phyloP scores from a whole-genome alignment of 2,329 filamentous ascomycete species.

The Penicillium crustosum region DNA sequence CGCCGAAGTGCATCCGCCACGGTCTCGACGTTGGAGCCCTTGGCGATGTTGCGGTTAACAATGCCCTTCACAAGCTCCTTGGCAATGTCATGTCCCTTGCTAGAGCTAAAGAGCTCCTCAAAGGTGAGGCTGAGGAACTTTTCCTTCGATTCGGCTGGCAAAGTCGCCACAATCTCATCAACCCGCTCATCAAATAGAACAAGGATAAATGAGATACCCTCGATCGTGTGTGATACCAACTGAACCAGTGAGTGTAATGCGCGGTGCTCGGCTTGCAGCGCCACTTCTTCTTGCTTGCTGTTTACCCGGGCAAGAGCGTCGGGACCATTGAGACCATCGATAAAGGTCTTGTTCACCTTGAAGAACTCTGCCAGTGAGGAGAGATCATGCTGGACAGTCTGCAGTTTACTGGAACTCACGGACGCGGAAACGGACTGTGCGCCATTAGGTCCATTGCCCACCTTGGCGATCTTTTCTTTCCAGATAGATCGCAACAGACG shows the following conservation, averaged over 20 bases:
- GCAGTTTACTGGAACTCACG: slow-evolving; percentile 67
- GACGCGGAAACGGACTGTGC: slow-evolving; percentile 66
- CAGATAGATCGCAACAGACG: slow-evolving; percentile 87
- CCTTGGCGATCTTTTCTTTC: slow-evolving; percentile 71
- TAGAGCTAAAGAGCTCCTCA: slow-evolving; percentile 79
- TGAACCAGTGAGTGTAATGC: slow-evolving; percentile 82
- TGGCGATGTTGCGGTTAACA: slow-evolving; percentile 95
- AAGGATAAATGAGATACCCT: slow-evolving; percentile 93
- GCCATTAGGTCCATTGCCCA: slow-evolving; percentile 56
- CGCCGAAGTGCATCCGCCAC: slow-evolving; percentile 91
- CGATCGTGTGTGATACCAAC: slow-evolving; percentile 85
- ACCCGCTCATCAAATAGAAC: slow-evolving; percentile 94
- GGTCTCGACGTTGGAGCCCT: slow-evolving; percentile 94
- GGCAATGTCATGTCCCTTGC: slow-evolving; percentile 79
- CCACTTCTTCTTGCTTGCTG: slow-evolving; percentile 86
- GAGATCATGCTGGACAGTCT: slow-evolving; percentile 75
- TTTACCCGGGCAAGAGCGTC: slow-evolving; percentile 75
- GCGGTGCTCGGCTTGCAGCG: slow-evolving; percentile 90
- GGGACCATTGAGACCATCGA: slow-evolving; percentile 90
- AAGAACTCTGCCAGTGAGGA: slow-evolving; percentile 79
- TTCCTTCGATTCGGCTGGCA: slow-evolving; percentile 69
- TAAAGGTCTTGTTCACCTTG: slow-evolving; percentile 81
- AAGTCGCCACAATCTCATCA: slow-evolving; percentile 76
- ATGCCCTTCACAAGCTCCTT: slow-evolving; percentile 96
- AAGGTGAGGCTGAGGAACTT: slow-evolving; percentile 77